Conservation (phyloP, 176 grass and related monocot species). For the Aegilops sharonensis region DNA sequence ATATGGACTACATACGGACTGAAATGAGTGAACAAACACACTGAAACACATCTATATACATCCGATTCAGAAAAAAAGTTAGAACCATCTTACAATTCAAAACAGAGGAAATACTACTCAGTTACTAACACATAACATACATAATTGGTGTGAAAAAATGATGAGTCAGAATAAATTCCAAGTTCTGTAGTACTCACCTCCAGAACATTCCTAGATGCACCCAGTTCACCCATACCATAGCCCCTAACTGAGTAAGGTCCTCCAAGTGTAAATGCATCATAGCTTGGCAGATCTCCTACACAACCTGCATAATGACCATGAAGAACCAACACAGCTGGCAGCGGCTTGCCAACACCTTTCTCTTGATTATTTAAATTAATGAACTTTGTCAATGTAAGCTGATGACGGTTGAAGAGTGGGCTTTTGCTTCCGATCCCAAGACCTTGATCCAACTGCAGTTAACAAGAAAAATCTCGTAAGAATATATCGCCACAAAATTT, state of each 20-base stretch:
- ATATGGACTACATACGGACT: no score
- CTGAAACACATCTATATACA: no score
- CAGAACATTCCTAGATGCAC: slow-evolving; percentile 90
- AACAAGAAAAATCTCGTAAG: slow-evolving; percentile 11
- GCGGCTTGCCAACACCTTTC: slow-evolving; percentile 68
- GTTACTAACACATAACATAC: no score
- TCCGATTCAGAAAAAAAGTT: no score
- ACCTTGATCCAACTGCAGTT: slow-evolving; percentile 89
- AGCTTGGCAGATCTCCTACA: slow-evolving; percentile 90
- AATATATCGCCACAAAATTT: background rate
- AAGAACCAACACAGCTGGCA: slow-evolving; percentile 84
- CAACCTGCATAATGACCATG: slow-evolving; percentile 94
- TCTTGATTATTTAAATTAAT: slow-evolving; percentile 81
- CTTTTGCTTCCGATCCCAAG: slow-evolving; percentile 94
- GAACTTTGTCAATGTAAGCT: slow-evolving; percentile 83
- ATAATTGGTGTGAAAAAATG: background rate
- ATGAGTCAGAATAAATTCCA: background rate
- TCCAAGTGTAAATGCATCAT: slow-evolving; percentile 93
- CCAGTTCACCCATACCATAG: slow-evolving; percentile 85
- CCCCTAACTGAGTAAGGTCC: slow-evolving; percentile 94
- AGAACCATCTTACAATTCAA: no score
- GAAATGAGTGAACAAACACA: no score
- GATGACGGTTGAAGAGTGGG: slow-evolving; percentile 92
- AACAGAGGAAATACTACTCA: no score
- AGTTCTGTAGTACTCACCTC: slow-evolving; percentile 55